Base-by-base conservation (phyloP, 1,284 basidiomycete species). In the Trichosporon faecale region DNA sequence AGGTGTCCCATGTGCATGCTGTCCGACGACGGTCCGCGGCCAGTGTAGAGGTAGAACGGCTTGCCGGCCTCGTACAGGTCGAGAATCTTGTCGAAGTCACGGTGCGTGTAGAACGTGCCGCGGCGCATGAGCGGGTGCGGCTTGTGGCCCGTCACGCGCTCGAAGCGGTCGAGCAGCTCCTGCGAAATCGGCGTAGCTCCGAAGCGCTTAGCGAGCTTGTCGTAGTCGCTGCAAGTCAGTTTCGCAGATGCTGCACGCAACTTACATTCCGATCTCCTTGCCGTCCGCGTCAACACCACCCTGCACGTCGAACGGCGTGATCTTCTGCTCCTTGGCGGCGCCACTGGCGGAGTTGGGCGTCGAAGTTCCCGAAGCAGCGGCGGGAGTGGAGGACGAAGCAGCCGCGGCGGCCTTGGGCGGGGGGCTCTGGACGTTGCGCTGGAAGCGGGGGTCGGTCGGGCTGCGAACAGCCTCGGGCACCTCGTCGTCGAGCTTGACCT, bases 1-100 rank as follows among this genome's bases (percentile, higher is more conserved):
- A 97, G 91, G 81, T 99, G 97, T 27, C 97, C 97, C 73, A 99
- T 85, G 85, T 99, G 97, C 92, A 99, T 94, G 78, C 94, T 97
- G 81, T 94, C 93, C 75, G 93, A 96, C 76, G 92, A 95, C 21
- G 97, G 97, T 12, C 97, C 97, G 69, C 97, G 89, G 40, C 97
- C 97, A 0, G 97, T 99, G 85, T 99, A 99, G 74, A 99, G 86
- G 86, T 93, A 99, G 86, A 98, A 99, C 5, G 95, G 96, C 84
- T 98, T 97, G 21, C 92, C 91, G 82, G 97, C 91, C 85, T 99
- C 96, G 83, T 94, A 98, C 66, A 95, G 90, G 83, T 97, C 94
- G 67, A 99, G 86, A 71, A 99, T 98, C 77, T 89, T 88, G 85
- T 96, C 91, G 76, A 99, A 90, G 71, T 99, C 97, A 71, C 95